Base-by-base conservation (phyloP, 1,139 yeast species). In the Hyphopichia pseudoburtonii region DNA sequence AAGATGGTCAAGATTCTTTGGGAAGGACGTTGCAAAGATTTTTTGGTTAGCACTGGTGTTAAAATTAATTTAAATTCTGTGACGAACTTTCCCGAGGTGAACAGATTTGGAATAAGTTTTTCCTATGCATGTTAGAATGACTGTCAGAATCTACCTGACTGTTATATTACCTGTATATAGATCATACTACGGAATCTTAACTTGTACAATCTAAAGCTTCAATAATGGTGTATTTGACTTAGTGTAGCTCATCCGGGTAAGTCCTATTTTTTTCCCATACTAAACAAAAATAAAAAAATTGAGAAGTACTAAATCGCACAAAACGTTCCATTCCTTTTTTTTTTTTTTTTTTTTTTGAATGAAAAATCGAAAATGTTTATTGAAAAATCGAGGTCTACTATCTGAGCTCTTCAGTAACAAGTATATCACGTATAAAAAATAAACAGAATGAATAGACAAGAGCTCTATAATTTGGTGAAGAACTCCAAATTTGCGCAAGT, bases 11-110 rank as follows among this genome's bases (percentile, higher is more conserved):
- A 79, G 41, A 38, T 89, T 5, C 62, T 87, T 27, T 92, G 97
- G 97, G 96, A 87, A 53, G 97, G 97, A 0, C 74, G 86, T 45
- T 78, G 78, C 51, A 81, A 85, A 51, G 95, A 88, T 35, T 84
- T 92, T 51, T 58, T 92, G 36, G 70, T 90, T 4, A 81, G 89
- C 37, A 76, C 92, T 1, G 97, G 97, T 0, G 72, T 82, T 3
- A 78, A 75, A 36, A 46, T 82, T 10, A 45, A 57, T 4, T 37
- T 67, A 21, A 64, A 66, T 38, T 52, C 58, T 1, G 35, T 41
- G 4, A 60, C 65, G 0, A 54, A 53, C 28, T 48, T 57, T 4
- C 76, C 75, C 1, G 74, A 69, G 36, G 41, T 70, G 27, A 54
- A 54, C 36, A 57, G 64, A 35, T 52, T 71, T 38, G 77, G 77